These are phyloP conservation scores for Fusarium floridanum DNA, from an alignment of 2,329 filamentous ascomycete species.

Conservation along the genomic window DNA sequence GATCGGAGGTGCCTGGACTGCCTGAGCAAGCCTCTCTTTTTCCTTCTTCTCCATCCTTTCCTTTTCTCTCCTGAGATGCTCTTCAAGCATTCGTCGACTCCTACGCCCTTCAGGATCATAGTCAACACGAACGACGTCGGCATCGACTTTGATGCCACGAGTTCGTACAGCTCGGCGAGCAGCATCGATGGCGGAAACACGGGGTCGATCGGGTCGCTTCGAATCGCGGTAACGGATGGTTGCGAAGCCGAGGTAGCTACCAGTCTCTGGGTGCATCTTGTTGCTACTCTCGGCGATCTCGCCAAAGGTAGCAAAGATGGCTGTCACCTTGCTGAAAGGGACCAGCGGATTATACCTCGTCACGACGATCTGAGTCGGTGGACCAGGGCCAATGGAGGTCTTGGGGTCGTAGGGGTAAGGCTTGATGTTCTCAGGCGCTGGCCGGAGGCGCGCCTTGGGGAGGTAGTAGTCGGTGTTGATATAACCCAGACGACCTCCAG, in stretches of 20 bases:
- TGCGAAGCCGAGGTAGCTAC: constrained; percentile 93
- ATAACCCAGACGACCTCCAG: constrained; percentile 72
- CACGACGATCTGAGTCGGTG: constrained; percentile 90
- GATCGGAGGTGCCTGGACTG: constrained; percentile 52
- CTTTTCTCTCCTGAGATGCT: constrained; percentile 76
- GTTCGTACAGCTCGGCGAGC: constrained; percentile 84
- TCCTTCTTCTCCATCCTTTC: constrained; percentile 72
- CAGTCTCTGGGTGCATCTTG: constrained; percentile 94
- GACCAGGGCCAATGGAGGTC: constrained; percentile 88
- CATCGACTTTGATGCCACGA: constrained; percentile 83
- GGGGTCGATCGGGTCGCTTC: constrained; percentile 57
- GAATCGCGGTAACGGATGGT: constrained; percentile 89
- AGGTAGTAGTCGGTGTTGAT: constrained; percentile 78
- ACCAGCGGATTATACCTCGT: constrained; percentile 96
- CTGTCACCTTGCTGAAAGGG: constrained; percentile 80
- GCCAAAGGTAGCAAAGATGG: constrained; percentile 83
- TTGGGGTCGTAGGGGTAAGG: constrained; percentile 85
- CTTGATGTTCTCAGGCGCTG: constrained; percentile 82
- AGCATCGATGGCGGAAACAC: constrained; percentile 79
- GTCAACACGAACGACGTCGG: constrained; percentile 82
- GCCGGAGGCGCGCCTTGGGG: constrained; percentile 77
- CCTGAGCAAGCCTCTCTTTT: constrained; percentile 50
- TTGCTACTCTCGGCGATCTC: constrained; percentile 93
- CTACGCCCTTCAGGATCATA: constrained; percentile 90
- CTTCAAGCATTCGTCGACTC: constrained; percentile 83